Percentiles rank a stretch among this genome's conserved stretches.
Conservation (phyloP, 495 filamentous ascomycete species). For the Penicillium riverlandense region DNA sequence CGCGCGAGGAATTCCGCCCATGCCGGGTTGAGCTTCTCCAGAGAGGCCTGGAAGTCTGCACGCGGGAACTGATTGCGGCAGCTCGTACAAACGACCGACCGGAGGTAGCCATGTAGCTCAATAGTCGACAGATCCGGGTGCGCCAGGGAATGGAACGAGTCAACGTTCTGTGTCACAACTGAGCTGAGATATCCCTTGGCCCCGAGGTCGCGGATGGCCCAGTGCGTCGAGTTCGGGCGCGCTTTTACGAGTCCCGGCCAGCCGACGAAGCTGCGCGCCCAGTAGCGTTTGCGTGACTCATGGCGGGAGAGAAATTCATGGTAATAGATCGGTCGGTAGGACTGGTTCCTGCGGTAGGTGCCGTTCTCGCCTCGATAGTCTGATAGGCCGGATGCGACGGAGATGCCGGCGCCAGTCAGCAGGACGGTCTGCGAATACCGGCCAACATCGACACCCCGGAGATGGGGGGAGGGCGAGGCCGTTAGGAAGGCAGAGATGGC, state of each 20-base stretch:
- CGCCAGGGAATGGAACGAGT: conserved; percentile 77
- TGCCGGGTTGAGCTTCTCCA: conserved; percentile 73
- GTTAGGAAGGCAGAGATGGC: conserved; percentile 70
- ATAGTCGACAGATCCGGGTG: conserved; percentile 70
- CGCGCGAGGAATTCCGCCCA: conserved; percentile 75
- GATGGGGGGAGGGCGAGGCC: conserved; percentile 40
- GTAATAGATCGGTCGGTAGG: conserved; percentile 87
- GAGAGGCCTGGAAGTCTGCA: conserved; percentile 63
- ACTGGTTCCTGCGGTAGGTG: conserved; percentile 85
- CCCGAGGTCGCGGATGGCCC: conserved; percentile 64
- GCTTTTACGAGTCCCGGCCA: conserved; percentile 77
- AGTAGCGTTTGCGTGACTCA: conserved; percentile 88
- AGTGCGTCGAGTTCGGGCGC: conserved; percentile 72
- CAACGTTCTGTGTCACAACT: conserved; percentile 94
- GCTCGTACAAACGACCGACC: conserved; percentile 73
- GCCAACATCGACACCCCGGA: conserved; percentile 41
- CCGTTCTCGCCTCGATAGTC: conserved; percentile 89
- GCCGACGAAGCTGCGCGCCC: conserved; percentile 89
- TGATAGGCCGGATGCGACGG: conserved; percentile 84
- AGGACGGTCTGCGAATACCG: conserved; percentile 56
- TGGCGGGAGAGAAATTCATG: conserved; percentile 78
- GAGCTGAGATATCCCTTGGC: conserved; percentile 62
- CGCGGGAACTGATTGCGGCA: conserved; percentile 63
- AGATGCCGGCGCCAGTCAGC: conserved; percentile 87
- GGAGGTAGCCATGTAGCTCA: conserved; percentile 86